Conservation (phyloP, 1,284 basidiomycete species). For the Anthracocystis setariae region DNA sequence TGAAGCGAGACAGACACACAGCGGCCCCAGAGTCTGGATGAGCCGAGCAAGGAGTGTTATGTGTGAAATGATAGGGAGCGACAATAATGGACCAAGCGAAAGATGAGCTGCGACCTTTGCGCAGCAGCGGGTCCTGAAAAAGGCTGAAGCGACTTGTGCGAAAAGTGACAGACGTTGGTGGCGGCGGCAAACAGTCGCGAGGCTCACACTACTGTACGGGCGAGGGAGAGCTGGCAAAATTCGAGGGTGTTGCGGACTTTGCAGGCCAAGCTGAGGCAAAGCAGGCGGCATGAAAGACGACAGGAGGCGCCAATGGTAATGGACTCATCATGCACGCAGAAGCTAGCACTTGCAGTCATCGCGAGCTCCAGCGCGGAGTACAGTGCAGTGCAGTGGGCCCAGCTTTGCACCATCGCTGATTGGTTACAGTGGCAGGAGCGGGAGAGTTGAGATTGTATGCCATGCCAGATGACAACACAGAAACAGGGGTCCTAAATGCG, state of each 20-base stretch:
- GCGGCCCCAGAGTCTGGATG: too few species aligned
- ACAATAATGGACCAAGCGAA: too few species aligned
- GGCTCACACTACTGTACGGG: not conserved
- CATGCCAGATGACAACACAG: slow-evolving; percentile 36
- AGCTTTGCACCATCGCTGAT: not conserved
- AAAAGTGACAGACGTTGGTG: slow-evolving; percentile 4
- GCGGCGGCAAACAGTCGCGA: not conserved
- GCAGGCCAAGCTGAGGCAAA: not conserved
- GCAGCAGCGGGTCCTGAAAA: not conserved
- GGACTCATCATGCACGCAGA: not conserved
- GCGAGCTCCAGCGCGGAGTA: not conserved
- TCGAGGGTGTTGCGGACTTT: not conserved
- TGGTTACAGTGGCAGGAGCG: not conserved
- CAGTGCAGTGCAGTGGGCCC: not conserved
- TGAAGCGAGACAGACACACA: too few species aligned
- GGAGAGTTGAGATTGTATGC: slow-evolving; percentile 6
- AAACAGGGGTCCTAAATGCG: slow-evolving; percentile 6
- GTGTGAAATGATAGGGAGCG: too few species aligned
- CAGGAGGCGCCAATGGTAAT: not conserved
- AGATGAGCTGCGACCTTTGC: not conserved
- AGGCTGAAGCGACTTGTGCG: not conserved
- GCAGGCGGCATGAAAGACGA: not conserved
- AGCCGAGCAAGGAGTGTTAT: too few species aligned
- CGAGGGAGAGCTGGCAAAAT: slow-evolving; percentile 1
- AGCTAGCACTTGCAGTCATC: slow-evolving; percentile 2